Conservation (phyloP, 768 basidiomycete species). For the Boletus fagicola region DNA sequence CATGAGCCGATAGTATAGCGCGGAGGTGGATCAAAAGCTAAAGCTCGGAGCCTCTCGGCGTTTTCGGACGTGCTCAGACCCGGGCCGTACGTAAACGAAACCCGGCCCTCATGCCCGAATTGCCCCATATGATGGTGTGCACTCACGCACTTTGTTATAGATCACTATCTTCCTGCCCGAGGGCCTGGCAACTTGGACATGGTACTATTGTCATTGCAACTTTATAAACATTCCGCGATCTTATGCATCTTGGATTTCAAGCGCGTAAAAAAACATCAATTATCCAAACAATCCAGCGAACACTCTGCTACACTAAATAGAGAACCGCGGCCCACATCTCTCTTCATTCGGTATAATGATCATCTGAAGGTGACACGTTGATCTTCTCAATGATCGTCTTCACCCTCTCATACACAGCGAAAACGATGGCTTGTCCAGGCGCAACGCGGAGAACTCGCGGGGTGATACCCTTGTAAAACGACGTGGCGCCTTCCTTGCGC, state of each 20-base stretch:
- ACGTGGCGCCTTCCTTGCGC: slow-evolving; percentile 78
- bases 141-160: not conserved
- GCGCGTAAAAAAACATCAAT: not conserved
- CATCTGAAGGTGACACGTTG: slow-evolving; percentile 50
- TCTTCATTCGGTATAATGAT: slow-evolving; percentile 69
- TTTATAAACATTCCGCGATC: too few relatives aligned
- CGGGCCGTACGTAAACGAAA: not conserved
- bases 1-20: not conserved
- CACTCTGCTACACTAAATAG: not conserved
- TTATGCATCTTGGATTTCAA: not conserved
- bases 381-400: slow-evolving; percentile 71
- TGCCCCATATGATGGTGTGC: too few relatives aligned
- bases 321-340: not conserved
- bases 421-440: slow-evolving; percentile 95
- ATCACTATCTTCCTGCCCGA: not conserved
- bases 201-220: too few relatives aligned
- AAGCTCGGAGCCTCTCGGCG: not conserved
- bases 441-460: slow-evolving; percentile 95
- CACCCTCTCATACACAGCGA: slow-evolving; percentile 94
- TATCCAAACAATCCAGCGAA: not conserved
- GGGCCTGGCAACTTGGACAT: too few relatives aligned
- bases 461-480: slow-evolving; percentile 99
- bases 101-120: not conserved
- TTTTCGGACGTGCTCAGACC: not conserved
- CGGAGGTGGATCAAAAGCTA: not conserved